Base-by-base conservation (phyloP, 768 basidiomycete species). In the Lentinula edodes region DNA sequence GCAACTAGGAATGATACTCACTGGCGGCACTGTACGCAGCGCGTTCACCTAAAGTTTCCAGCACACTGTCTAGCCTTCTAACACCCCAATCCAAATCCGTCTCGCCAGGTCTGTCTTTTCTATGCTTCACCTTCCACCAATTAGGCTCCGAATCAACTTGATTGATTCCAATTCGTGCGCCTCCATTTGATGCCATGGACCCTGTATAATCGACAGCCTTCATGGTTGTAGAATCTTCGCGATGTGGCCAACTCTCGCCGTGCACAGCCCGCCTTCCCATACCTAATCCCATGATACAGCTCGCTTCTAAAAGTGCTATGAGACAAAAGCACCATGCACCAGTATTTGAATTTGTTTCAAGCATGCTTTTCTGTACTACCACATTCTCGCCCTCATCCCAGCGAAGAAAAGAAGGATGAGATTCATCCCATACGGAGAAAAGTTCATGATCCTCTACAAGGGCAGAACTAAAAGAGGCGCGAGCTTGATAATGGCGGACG, bases 291-390 rank as follows among this genome's bases (percentile, higher is more conserved):
- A 91, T 77, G 36, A 81, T 74, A 66, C 84, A 85, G 62, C 87
- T 87, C 45, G 87, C 88, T 66, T 92, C 83, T 63, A 88, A 76
- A 50, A 84, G 77, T 70, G 93, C 90, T 78, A 91, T 88, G 69
- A 79, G 79, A 65, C 83, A 89, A 74, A 83, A 93, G 66, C 87
- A 89, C 91, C 91, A 93, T 9, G 89, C 88, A 51, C 90, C 88
- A 34, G 81, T 81, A 66, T 90, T 91, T 15, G 88, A 87, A 66
- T 83, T 84, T 20, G 90, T 91, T 68, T 90, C 90, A 65, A 91
- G 88, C 83, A 90, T 89, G 16, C 84, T 81, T 64, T 85, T 75
- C 66, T 93, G 89, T 18, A 86, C 82, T 64, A 79, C 76, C 18
- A 91, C 71, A 69, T 81, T 91, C 66, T 88, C 82, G 5, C n/a